A percentile compares a stretch with the other conserved stretches of the same genome.
phyloP scores from a whole-genome alignment of 2,329 filamentous ascomycete genomes.

The Talaromyces sp. region DNA sequence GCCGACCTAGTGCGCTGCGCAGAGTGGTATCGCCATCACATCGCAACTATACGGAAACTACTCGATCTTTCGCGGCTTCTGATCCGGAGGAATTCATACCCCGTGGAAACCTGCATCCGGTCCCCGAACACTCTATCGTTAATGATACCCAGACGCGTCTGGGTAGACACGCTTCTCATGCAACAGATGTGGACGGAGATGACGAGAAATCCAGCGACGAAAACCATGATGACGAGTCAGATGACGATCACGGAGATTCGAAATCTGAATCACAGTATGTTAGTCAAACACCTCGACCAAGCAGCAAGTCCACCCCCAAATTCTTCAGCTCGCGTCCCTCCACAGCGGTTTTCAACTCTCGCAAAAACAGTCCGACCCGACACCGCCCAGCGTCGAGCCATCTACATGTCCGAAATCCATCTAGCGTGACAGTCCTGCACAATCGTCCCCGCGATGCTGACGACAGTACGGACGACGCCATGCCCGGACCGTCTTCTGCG shows the following conservation, averaged over 20 bases:
- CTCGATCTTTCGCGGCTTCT: slow-evolving; percentile 51
- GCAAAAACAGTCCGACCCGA: slow-evolving; percentile 34
- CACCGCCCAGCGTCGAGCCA: slow-evolving; percentile 40
- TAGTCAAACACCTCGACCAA: slow-evolving; percentile 19
- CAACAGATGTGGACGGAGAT: slow-evolving; percentile 82
- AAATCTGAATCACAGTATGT: slow-evolving; percentile 22
- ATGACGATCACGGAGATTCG: slow-evolving; percentile 22
- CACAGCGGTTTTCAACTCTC: slow-evolving; percentile 41
- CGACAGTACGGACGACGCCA: slow-evolving; percentile 20
- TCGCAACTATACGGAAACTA: slow-evolving; percentile 50
- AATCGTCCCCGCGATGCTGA: slow-evolving; percentile 41
- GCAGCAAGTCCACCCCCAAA: slow-evolving; percentile 29
- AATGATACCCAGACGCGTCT: slow-evolving; percentile 29
- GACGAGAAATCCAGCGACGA: slow-evolving; percentile 84
- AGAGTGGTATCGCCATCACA: slow-evolving; percentile 37
- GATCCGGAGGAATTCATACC: slow-evolving; percentile 52
- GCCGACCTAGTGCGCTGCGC: slow-evolving; percentile 53
- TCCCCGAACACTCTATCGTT: slow-evolving; percentile 34
- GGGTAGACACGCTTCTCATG: slow-evolving; percentile 48
- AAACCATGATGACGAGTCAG: slow-evolving; percentile 48
- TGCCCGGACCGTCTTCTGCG: slow-evolving; percentile 19
- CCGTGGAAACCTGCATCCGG: slow-evolving; percentile 31
- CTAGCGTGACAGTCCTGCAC: slow-evolving; percentile 79
- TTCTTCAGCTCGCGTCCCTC: slow-evolving; percentile 39
- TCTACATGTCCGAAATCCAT: slow-evolving; percentile 68